Evolutionary conservation across 2,329 filamentous ascomycete genomes (phyloP).

Genomic region (Calonectria pauciramosa): DNA sequence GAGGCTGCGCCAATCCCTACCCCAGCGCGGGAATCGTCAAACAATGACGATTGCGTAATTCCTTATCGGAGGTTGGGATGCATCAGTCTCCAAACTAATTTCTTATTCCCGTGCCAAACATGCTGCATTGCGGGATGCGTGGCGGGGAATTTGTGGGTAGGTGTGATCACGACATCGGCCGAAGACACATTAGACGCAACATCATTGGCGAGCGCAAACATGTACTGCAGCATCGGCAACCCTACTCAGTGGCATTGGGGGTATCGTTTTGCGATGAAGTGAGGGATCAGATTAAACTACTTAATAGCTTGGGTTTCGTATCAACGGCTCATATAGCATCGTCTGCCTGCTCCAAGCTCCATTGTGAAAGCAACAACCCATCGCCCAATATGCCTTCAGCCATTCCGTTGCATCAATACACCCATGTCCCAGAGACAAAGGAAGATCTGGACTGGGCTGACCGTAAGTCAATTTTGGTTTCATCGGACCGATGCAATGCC

Average conservation of each 20-base stretch:
- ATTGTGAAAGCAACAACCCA: not conserved
- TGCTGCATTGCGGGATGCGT: not conserved
- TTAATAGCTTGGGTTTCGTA: conserved; percentile 3
- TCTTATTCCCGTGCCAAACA: conserved; percentile 14
- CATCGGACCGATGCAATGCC: not conserved
- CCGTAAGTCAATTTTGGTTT: conserved; percentile 37
- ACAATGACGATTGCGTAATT: conserved; percentile 7
- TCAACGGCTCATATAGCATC: not conserved
- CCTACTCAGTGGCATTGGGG: not conserved
- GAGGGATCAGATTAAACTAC: not conserved
- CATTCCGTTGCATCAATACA: conserved; percentile 49
- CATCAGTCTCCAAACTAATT: not conserved
- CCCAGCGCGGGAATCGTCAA: not conserved
- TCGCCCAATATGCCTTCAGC: conserved; percentile 50
- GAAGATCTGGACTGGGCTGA: conserved; percentile 55
- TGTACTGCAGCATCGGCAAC: not conserved
- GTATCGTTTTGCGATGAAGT: not conserved
- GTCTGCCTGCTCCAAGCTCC: not conserved
- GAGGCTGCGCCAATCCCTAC: not conserved
- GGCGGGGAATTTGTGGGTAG: conserved; percentile 26
- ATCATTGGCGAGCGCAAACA: conserved; percentile 7
- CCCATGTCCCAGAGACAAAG: conserved; percentile 53
- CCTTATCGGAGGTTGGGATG: not conserved
- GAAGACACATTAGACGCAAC: not conserved
- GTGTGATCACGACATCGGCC: conserved; percentile 25